Evolutionary conservation across 306 rosid species (phyloP).

Genomic region (Acacia acuminata): DNA sequence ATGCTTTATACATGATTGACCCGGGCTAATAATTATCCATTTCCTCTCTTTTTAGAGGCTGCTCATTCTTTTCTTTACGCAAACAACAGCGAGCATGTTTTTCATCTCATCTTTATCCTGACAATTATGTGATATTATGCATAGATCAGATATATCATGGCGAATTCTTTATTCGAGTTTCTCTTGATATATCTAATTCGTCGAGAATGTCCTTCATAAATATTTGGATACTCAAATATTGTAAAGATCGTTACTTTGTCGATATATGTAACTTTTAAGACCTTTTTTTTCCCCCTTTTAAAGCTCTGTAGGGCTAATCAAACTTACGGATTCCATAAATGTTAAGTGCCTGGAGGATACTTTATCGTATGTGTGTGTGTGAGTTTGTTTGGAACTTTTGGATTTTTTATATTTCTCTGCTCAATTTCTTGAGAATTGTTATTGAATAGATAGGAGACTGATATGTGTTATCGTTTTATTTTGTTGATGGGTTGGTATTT

Average conservation of each 20-base stretch:
- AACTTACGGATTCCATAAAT: background rate
- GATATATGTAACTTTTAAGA: background rate
- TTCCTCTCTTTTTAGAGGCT: background rate
- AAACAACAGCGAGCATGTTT: background rate
- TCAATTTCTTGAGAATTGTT: background rate
- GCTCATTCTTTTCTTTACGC: background rate
- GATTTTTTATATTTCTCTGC: background rate
- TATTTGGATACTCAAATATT: background rate
- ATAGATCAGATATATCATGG: no score
- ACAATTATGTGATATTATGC: no score
- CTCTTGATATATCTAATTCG: background rate
- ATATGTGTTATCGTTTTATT: background rate
- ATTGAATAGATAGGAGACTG: background rate
- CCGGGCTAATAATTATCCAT: background rate
- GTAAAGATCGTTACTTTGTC: background rate
- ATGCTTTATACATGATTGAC: background rate
- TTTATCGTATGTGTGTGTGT: background rate
- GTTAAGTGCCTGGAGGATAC: background rate
- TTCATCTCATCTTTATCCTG: background rate
- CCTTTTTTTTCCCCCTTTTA: background rate
- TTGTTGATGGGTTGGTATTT: slow-evolving; percentile 4
- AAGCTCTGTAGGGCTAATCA: background rate
- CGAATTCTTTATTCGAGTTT: background rate
- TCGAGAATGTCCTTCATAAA: background rate
- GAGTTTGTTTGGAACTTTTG: background rate